Evolutionary conservation across 2,329 filamentous ascomycete genomes (phyloP).

Genomic region (Pyrenophora teres): DNA sequence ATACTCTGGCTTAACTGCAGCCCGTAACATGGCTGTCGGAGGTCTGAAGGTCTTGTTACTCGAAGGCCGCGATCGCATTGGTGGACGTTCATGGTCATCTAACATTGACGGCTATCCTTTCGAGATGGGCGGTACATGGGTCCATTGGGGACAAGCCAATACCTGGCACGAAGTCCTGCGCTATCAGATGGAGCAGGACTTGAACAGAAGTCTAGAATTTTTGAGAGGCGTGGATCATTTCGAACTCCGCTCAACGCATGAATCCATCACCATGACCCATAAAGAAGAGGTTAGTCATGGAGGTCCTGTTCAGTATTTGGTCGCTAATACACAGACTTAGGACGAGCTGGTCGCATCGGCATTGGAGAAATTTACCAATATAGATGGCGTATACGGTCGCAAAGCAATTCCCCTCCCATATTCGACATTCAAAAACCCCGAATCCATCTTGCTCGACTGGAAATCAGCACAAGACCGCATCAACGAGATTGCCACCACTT

Average conservation of each 20-base stretch:
- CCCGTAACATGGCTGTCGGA: constrained; percentile 25
- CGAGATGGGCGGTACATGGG: constrained; percentile 53
- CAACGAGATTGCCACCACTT: constrained; percentile 45
- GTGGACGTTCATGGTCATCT: constrained; percentile 50
- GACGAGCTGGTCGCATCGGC: constrained; percentile 26
- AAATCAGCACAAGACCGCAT: constrained; percentile 51
- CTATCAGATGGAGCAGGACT: constrained; percentile 49
- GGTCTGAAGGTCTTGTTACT: constrained; percentile 40
- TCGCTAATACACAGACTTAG: constrained; percentile 20
- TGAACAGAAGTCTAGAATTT: constrained; percentile 47
- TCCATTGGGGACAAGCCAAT: constrained; percentile 34
- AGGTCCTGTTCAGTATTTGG: too few species aligned
- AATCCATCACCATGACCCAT: constrained; percentile 46
- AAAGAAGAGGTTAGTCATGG: constrained; percentile 45
- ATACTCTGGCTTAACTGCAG: constrained; percentile 33
- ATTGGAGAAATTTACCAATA: constrained; percentile 53
- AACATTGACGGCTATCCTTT: constrained; percentile 40
- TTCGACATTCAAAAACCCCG: constrained; percentile 26
- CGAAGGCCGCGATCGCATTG: constrained; percentile 51
- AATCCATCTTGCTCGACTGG: constrained; percentile 13
- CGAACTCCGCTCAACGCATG: constrained; percentile 41
- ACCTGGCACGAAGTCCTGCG: constrained; percentile 49
- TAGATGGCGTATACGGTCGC: constrained; percentile 51
- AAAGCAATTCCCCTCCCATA: constrained; percentile 51
- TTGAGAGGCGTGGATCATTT: constrained; percentile 52